These are phyloP conservation scores for Chlorella ohadii DNA, from an alignment of 139 green algal genomes.

Conservation along the genomic window DNA sequence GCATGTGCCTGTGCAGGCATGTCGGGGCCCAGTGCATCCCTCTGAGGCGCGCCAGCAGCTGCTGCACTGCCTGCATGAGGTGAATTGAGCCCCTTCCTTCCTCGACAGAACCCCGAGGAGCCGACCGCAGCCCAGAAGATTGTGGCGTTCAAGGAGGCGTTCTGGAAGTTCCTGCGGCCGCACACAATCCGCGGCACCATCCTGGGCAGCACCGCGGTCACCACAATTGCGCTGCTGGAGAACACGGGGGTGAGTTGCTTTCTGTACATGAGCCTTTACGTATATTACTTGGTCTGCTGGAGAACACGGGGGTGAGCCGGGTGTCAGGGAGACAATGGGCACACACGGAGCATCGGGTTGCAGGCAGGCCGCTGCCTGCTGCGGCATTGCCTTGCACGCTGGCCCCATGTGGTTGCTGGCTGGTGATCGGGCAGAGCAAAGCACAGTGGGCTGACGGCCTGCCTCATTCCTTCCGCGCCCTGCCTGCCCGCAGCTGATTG, in stretches of 20 bases:
- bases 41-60: too few species aligned
- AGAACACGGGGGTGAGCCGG: slow-evolving; percentile 57
- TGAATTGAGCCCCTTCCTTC: too few species aligned
- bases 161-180: slow-evolving; percentile 98
- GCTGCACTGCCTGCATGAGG: too few species aligned
- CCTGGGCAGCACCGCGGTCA: slow-evolving; percentile 87
- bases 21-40: too few species aligned
- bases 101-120: slow-evolving; percentile 27
- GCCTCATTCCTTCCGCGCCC: background rate
- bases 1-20: background rate
- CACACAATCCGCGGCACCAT: slow-evolving; percentile 96
- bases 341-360: too few species aligned
- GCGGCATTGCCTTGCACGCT: too few species aligned
- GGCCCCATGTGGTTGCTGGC: too few species aligned
- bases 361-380: too few species aligned
- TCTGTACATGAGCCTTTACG: too few species aligned
- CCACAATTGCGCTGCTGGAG: slow-evolving; percentile 73
- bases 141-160: slow-evolving; percentile 80
- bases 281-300: slow-evolving; percentile 78
- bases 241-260: slow-evolving; percentile 61
- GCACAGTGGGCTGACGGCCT: background rate
- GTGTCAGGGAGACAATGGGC: too few species aligned
- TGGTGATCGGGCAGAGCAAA: too few species aligned
- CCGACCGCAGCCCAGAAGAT: slow-evolving; percentile 30
- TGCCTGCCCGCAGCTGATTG: slow-evolving; percentile 61